Evolutionary conservation across 768 basidiomycete species (phyloP).

Genomic region (Kwoniella pini): DNA sequence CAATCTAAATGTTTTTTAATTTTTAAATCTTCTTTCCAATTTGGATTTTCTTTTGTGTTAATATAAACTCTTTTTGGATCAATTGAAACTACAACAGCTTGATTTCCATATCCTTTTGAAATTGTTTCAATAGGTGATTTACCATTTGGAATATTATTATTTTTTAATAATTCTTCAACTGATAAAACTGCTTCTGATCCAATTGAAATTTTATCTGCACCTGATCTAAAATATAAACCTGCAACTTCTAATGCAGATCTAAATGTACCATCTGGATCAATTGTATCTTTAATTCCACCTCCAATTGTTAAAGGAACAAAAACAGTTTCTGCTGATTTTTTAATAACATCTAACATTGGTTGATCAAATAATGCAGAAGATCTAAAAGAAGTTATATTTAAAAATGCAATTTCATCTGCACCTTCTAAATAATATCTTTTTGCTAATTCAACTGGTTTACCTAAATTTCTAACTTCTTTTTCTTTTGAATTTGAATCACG

Average conservation of each 20-base stretch:
- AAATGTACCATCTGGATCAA: conserved; percentile 90
- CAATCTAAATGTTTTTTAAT: conserved; percentile 59
- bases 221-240: conserved; percentile 91
- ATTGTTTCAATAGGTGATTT: conserved; percentile 91
- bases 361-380: conserved; percentile 93
- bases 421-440: conserved; percentile 80
- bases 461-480: conserved; percentile 80
- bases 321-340: conserved; percentile 79
- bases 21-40: conserved; percentile 39
- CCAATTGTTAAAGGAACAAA: conserved; percentile 99
- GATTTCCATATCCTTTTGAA: conserved; percentile 82
- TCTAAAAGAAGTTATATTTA: conserved; percentile 99
- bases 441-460: conserved; percentile 91
- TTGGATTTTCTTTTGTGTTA: conserved; percentile 56
- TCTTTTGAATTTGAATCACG: conserved; percentile 69
- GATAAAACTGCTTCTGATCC: conserved; percentile 94
- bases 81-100: conserved; percentile 96
- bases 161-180: conserved; percentile 70
- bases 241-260: conserved; percentile 91
- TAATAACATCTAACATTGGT: conserved; percentile 96
- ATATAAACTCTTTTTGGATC: conserved; percentile 89
- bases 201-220: conserved; percentile 98
- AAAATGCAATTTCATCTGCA: conserved; percentile 93
- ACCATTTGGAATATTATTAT: conserved; percentile 59
- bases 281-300: conserved; percentile 92